phyloP scores from a whole-genome alignment of 257 asterid species.

The Rehmannia glutinosa region DNA sequence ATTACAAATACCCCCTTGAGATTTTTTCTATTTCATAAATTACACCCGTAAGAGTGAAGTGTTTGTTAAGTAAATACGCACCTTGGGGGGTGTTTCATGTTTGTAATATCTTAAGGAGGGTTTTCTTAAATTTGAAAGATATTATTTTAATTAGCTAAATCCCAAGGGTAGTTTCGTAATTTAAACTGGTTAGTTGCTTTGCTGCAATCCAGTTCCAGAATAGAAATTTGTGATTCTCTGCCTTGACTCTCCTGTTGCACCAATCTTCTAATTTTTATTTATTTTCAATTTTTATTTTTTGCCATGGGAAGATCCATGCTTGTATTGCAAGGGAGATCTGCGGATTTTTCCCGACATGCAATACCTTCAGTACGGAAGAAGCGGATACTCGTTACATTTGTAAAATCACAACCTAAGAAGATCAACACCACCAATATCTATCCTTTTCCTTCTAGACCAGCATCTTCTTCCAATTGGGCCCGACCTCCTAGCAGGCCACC shows the following conservation, averaged over 20 bases:
- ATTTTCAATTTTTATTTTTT: not conserved
- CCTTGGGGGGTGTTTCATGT: no score
- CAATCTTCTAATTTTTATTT: no score
- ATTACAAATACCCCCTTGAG: no score
- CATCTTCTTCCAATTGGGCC: conserved; percentile 44
- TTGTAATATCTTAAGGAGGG: no score
- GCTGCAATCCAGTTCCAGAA: not conserved
- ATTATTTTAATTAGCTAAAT: no score
- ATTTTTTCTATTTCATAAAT: not conserved
- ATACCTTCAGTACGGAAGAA: conserved; percentile 52
- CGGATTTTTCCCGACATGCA: conserved; percentile 61
- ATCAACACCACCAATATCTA: conserved; percentile 33
- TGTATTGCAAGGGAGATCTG: conserved; percentile 62
- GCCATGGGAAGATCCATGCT: conserved; percentile 55
- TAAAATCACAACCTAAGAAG: no score
- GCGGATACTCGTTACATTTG: conserved; percentile 61
- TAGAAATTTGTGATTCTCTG: no score
- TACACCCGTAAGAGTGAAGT: no score
- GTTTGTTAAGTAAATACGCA: no score
- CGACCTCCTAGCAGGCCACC: no score
- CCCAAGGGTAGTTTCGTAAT: no score
- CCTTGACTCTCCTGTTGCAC: not conserved
- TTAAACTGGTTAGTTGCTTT: not conserved
- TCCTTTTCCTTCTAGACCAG: conserved; percentile 25
- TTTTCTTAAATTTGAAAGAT: no score